Conservation (phyloP, 176 grass and related monocot genomes). For the Phragmites australis region DNA sequence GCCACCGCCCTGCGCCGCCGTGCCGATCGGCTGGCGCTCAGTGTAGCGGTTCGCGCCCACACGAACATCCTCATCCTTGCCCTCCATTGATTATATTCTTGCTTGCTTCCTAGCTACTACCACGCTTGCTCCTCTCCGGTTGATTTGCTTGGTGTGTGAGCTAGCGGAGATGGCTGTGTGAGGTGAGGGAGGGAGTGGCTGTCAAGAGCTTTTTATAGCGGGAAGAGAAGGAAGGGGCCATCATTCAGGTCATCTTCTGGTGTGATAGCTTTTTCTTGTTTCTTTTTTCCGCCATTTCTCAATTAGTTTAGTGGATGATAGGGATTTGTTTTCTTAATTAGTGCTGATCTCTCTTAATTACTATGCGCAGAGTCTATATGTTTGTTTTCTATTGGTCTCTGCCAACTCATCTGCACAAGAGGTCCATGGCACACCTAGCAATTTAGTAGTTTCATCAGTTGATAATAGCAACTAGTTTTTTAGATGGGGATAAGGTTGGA, state of each 20-base stretch:
- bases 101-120: too few species aligned
- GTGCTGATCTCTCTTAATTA: not conserved
- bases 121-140: not conserved
- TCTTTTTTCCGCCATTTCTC: not conserved
- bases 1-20: slow-evolving; percentile 58
- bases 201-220: slow-evolving; percentile 34
- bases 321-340: slow-evolving; percentile 28
- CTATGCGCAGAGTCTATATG: not conserved
- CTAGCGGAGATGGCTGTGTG: not conserved
- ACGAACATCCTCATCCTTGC: slow-evolving; percentile 83
- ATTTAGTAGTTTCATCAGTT: not conserved
- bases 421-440: not conserved
- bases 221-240: not conserved
- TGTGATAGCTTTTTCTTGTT: not conserved
- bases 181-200: not conserved
- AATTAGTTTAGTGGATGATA: slow-evolving; percentile 36
- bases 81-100: slow-evolving; percentile 47
- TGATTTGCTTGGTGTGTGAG: not conserved
- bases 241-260: too few species aligned
- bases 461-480: slow-evolving; percentile 18
- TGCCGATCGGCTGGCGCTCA: slow-evolving; percentile 84
- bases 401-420: not conserved
- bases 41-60: slow-evolving; percentile 75
- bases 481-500: slow-evolving; percentile 3
- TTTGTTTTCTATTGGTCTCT: not conserved